Base-by-base conservation (phyloP, 257 asterid genomes). In the Ophiorrhiza pumila region DNA sequence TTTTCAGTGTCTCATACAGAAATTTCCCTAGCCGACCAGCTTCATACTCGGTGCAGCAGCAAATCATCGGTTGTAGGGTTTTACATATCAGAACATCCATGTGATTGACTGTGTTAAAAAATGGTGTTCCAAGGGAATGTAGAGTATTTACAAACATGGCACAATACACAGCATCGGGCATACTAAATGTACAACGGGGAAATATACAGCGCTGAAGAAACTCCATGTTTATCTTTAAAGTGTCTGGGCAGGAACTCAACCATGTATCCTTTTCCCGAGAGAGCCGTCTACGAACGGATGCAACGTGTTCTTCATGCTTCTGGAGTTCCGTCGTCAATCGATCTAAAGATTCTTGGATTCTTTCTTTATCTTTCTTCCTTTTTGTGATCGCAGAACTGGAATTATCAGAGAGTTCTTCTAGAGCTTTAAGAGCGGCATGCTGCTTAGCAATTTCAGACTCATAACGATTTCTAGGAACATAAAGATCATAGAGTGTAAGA, bases 31-130 rank as follows among this genome's bases (percentile, higher is more conserved):
- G 93, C 77, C 99, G 97, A 72, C 97, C 97, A 65, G 80, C 99
- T 86, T 95, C 99, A 87, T 89, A 95, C 90, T 95, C 99, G 4
- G 99, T 92, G 90, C 99, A 90, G 86, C 99, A 92, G 82, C 98
- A 95, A 82, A 95, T 95, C 97, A 92, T 95, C 13, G 99, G 99
- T 90, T 95, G 99, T 69, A 95, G 74, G 47, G 99, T 95, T 86
- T 95, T 95, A 82, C 99, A 95, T 82, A 95, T 95, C 85, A 95
- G 84, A 75, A 89, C 98, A 69, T 95, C 99, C 65, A 95, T 89
- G 86, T 95, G 99, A 85, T 95, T 95, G 72, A 95, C 99, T 4
- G 99, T 95, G 84, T 95, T 95, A 80, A 95, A 95, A 84, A 90
- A 95, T 14, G 99, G 99, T 45, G 99, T 95, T 79, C 98, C 96